phyloP scores from a whole-genome alignment of 345 rosid genomes.

The Draba incana region DNA sequence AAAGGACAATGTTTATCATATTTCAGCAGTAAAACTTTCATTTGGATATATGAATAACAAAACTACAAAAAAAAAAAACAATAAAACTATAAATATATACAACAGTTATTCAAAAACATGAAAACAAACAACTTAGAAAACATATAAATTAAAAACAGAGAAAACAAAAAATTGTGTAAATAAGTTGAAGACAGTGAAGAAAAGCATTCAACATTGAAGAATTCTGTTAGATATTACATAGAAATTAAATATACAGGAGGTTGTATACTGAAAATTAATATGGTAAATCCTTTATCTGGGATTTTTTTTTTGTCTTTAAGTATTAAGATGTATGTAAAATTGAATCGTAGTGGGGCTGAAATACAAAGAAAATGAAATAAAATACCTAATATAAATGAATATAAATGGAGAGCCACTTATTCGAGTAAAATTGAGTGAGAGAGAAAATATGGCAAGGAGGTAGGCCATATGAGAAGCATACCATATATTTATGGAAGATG shows the following conservation, averaged over 20 bases:
- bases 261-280: not conserved
- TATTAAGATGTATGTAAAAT: not conserved
- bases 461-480: not conserved
- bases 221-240: not conserved
- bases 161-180: not conserved
- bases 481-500: not conserved
- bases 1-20: not conserved
- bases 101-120: not conserved
- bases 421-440: not conserved
- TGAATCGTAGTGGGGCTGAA: not conserved
- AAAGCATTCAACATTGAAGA: not conserved
- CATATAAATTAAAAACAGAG: not conserved
- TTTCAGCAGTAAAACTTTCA: not conserved
- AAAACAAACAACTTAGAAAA: not conserved
- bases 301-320: too few species aligned
- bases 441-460: not conserved
- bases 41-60: not conserved
- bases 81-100: not conserved
- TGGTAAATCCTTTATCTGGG: not conserved
- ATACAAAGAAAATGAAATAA: constrained; percentile 1
- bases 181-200: not conserved
- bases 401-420: not conserved
- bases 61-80: not conserved
- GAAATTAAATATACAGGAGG: not conserved
- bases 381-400: not conserved